Evolutionary conservation across 129 eudicot genomes (phyloP).

Genomic region (Pulicaria dysenterica): DNA sequence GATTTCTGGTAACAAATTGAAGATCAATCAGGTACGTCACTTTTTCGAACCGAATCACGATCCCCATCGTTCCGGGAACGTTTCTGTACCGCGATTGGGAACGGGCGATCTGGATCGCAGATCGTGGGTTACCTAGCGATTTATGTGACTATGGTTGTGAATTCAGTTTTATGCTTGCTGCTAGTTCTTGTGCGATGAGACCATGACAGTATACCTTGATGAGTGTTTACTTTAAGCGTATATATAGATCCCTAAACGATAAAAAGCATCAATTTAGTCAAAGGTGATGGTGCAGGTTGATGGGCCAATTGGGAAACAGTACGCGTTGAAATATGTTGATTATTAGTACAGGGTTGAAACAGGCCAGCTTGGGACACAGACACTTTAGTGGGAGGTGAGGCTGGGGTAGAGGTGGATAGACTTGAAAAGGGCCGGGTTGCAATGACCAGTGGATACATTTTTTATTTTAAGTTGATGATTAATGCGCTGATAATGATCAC

Average conservation of each 20-base stretch:
- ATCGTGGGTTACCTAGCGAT: too few relatives aligned
- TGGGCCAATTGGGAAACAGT: not conserved
- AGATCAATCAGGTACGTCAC: too few relatives aligned
- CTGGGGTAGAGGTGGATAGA: too few relatives aligned
- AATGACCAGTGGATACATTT: too few relatives aligned
- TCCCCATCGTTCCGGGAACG: too few relatives aligned
- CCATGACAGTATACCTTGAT: constrained; percentile 68
- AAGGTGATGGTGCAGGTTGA: not conserved
- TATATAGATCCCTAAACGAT: constrained; percentile 85
- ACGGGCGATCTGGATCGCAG: too few relatives aligned
- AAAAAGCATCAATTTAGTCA: constrained; percentile 16
- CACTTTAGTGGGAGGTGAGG: too few relatives aligned
- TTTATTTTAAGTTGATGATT: not conserved
- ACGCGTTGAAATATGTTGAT: not conserved
- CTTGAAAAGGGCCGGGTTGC: too few relatives aligned
- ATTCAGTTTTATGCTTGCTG: constrained; percentile 66
- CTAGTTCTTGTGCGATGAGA: constrained; percentile 65
- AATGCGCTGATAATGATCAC: not conserved
- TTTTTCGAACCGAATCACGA: too few relatives aligned
- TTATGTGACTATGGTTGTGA: too few relatives aligned
- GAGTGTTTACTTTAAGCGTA: constrained; percentile 78
- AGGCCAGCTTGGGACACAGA: not conserved
- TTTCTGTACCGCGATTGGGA: too few relatives aligned
- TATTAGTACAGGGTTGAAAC: not conserved
- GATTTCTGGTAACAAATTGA: too few relatives aligned